Evolutionary conservation across 768 basidiomycete species (phyloP).

Genomic region (Trametes gibbosa): DNA sequence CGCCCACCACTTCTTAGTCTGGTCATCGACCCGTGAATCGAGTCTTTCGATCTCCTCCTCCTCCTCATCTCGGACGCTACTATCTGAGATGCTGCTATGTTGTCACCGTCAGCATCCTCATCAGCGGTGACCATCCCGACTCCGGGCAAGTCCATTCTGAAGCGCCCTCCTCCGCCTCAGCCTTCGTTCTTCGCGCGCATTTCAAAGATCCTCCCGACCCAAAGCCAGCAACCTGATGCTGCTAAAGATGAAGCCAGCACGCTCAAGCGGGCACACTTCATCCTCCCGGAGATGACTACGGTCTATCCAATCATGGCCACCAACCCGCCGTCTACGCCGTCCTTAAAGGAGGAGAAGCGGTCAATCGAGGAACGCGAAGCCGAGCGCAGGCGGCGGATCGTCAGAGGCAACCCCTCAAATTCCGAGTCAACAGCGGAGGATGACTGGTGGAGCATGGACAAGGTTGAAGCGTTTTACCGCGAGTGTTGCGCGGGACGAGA

Average conservation of each 20-base stretch:
- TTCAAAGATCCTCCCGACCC: constrained; percentile 69
- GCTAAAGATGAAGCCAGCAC: constrained; percentile 51
- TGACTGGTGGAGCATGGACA: constrained; percentile 83
- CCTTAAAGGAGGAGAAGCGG: constrained; percentile 76
- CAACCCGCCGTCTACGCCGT: constrained; percentile 79
- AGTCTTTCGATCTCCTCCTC: constrained; percentile 5
- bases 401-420: constrained; percentile 44
- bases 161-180: constrained; percentile 67
- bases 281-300: constrained; percentile 79
- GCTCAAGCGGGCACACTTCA: constrained; percentile 88
- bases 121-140: constrained; percentile 79
- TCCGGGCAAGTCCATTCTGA: constrained; percentile 80
- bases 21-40: neutral
- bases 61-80: neutral
- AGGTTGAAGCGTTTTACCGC: constrained; percentile 82
- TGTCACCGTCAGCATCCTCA: constrained; percentile 67
- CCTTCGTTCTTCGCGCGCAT: constrained; percentile 71
- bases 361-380: constrained; percentile 75
- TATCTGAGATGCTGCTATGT: constrained; percentile 25
- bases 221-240: constrained; percentile 28
- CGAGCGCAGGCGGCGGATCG: constrained; percentile 63
- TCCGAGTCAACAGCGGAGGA: constrained; percentile 31
- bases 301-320: constrained; percentile 87
- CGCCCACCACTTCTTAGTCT: neutral
- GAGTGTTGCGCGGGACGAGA: constrained; percentile 82